Base-by-base conservation (phyloP, 1,139 yeast species). In the Sugiyamaella castrensis region DNA sequence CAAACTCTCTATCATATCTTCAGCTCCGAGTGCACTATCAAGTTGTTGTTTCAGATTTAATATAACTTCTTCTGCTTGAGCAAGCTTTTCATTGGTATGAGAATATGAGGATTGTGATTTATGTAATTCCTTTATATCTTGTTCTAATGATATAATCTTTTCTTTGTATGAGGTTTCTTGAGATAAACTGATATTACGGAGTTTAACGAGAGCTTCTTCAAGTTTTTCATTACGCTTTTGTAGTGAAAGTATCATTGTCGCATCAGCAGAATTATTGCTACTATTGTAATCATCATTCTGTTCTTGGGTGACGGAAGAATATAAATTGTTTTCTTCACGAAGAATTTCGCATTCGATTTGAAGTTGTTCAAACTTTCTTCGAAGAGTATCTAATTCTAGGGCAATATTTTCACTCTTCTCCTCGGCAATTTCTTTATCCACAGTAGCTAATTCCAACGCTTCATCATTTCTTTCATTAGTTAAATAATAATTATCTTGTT, bases 341-440 rank as follows among this genome's bases (percentile, higher is more conserved):
- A 78, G 62, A 4, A 71, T 56, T 15, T 66, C 71, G 37, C 72
- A 66, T 45, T 80, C 82, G 1, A 68, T 57, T 31, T 64, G 62
- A 40, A 79, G 60, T 8, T 66, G 69, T 12, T 70, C 71, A 50
- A 76, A 71, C 40, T 72, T 70, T 8, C 43, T 52, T 30, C 69
- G 67, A 19, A 80, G 57, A 2, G 59, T 61, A 1, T 62, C 60
- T 28, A 68, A 50, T 32, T 65, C 67, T 10, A 53, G 53, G 8
- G 62, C 60, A 27, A 84, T 62, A 4, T 64, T 56, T 10, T 67
- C 71, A 44, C 72, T 75, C 10, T 71, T 67, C 35, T 71, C 76
- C 28, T 71, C 71, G 2, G 80, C 70, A 59, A 74, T 74, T 53
- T 77, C 84, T 50, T 74, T 72, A 47, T 83, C 89, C 1, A 81